Evolutionary conservation across 495 filamentous ascomycete species (phyloP), one percentile per base, ranked within the genome.

Genomic region (Aspergillus coremiiformis): DNA sequence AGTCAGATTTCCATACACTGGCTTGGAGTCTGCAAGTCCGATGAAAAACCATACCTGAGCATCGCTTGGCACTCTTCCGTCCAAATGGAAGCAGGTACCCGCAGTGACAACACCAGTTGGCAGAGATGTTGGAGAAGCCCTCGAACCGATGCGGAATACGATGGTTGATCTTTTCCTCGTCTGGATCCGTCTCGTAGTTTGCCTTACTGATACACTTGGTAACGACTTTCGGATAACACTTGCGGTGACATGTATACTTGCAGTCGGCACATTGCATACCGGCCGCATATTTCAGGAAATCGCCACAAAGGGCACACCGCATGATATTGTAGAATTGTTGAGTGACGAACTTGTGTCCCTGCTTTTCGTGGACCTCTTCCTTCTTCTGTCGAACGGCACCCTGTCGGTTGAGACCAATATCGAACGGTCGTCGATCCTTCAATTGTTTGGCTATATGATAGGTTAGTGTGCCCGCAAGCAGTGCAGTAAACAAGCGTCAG

Each of bases 291-390:
- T 96, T 97, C 71, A 99, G 84, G 61, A 97, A 96, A 51, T 97
- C 94, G 49, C 92, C 94, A 69, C 93, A 99, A 19, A 97, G 82
- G 27, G 93, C 94, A 73, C 93, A 99, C 58, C 94, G 93, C 93
- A 99, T 99, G 67, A 99, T 96, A 75, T 97, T 97, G 84, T 97
- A 99, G 73, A 97, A 99, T 67, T 95, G 92, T 69, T 95, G 90
- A 58, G 86, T 83, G 43, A 96, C 83, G 59, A 99, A 99, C 72
- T 96, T 96, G 84, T 99, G 93, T 26, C 93, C 93, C 64, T 95
- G 95, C 78, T 95, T 92, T 70, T 97, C 93, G 72, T 95, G 87
- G 11, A 97, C 83, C 58, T 96, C 90, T 69, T 99, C 93, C 72
- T 97, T 97, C 61, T 86, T 86, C 68, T 96, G 90, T 35, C 93